A percentile compares a stretch with the other conserved stretches of the same genome.
Conservation (phyloP, 129 eudicot genomes). For the Lonicera japonica region DNA sequence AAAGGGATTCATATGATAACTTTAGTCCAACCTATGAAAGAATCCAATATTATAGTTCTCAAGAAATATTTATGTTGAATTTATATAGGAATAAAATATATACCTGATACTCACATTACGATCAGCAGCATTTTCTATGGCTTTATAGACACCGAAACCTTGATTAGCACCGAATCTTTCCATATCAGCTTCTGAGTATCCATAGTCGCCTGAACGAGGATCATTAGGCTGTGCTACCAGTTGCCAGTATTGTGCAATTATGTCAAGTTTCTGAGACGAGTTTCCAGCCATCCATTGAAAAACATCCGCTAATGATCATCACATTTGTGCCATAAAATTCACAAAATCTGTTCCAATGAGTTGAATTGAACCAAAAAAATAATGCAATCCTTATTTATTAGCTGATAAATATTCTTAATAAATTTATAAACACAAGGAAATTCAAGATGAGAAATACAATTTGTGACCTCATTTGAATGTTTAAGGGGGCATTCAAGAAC, state of each 20-base stretch:
- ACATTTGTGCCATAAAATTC: conserved; percentile 9
- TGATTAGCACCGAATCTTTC: conserved; percentile 58
- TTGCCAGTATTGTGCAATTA: conserved; percentile 86
- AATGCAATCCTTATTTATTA: neutral
- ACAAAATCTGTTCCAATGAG: conserved; percentile 6
- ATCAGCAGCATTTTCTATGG: conserved; percentile 77
- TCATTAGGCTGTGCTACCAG: conserved; percentile 52
- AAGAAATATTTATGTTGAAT: conserved; percentile 2
- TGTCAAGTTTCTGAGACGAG: conserved; percentile 58
- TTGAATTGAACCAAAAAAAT: neutral
- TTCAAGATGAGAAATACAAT: neutral
- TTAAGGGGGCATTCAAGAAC: neutral
- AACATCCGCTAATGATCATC: conserved; percentile 54
- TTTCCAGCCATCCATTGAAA: conserved; percentile 87
- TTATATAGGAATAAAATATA: neutral
- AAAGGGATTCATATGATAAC: too few relatives aligned
- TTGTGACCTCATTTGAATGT: neutral
- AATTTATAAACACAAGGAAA: neutral
- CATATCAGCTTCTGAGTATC: conserved; percentile 68
- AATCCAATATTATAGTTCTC: too few relatives aligned
- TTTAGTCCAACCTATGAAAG: too few relatives aligned
- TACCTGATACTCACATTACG: conserved; percentile 63
- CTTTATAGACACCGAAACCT: conserved; percentile 57
- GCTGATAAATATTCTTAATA: too few relatives aligned
- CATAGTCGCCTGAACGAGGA: conserved; percentile 78